Conservation (phyloP, 768 basidiomycete species). For the Kwoniella dendrophila region DNA sequence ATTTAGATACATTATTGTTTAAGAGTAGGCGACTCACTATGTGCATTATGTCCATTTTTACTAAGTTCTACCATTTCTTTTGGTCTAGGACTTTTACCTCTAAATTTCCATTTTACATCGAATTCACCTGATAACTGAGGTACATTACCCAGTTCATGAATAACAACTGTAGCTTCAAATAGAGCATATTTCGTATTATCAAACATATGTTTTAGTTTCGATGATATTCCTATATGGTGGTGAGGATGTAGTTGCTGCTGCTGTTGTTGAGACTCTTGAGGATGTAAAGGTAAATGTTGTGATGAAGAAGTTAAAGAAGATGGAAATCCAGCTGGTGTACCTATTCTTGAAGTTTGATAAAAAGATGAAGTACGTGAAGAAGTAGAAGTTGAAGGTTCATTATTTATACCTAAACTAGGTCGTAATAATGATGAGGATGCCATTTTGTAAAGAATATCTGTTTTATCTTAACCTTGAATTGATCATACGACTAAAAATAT, state of each 20-base stretch:
- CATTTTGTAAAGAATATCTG: background rate
- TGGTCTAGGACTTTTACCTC: slow-evolving; percentile 33
- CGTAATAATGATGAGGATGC: slow-evolving; percentile 10
- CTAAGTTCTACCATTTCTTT: slow-evolving; percentile 23
- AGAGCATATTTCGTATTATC: slow-evolving; percentile 34
- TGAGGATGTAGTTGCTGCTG: background rate
- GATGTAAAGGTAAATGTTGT: background rate
- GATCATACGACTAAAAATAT: slow-evolving; percentile 2
- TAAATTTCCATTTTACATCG: slow-evolving; percentile 41
- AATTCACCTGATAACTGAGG: slow-evolving; percentile 46
- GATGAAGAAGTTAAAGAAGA: slow-evolving; percentile 16
- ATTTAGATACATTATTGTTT: no score
- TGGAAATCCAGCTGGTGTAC: slow-evolving; percentile 7
- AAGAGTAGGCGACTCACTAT: no score
- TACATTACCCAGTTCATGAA: slow-evolving; percentile 44
- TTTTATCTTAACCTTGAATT: background rate
- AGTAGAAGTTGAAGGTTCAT: background rate
- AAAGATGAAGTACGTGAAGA: slow-evolving; percentile 20
- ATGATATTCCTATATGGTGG: slow-evolving; percentile 8
- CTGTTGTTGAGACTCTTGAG: background rate
- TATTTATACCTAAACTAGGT: background rate
- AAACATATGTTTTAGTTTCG: slow-evolving; percentile 32
- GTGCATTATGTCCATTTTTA: slow-evolving; percentile 19
- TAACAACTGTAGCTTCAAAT: slow-evolving; percentile 32
- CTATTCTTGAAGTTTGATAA: slow-evolving; percentile 5